Percentiles rank a stretch among this genome's conserved stretches.
Conservation (phyloP, 179 eudicot genomes). For the Carnegiea gigantea region DNA sequence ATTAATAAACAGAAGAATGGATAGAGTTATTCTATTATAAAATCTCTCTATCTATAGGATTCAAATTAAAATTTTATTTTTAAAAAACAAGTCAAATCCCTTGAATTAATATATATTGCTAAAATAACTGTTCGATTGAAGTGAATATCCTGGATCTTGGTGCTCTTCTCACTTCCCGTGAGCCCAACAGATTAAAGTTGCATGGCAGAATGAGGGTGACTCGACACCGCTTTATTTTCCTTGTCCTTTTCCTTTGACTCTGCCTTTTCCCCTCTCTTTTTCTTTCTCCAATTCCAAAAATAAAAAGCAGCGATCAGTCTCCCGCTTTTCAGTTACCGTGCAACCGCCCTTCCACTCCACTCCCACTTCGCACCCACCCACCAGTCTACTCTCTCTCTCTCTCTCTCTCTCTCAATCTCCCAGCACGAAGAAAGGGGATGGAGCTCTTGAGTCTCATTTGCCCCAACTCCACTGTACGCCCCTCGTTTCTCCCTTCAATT, state of each 20-base stretch:
- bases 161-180: no score
- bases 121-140: no score
- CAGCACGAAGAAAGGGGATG: slow-evolving; percentile 18
- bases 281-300: background rate
- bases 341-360: slow-evolving; percentile 4
- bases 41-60: no score
- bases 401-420: background rate
- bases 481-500: background rate
- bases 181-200: background rate
- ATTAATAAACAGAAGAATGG: no score
- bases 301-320: background rate
- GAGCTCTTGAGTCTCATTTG: slow-evolving; percentile 43
- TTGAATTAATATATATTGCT: no score
- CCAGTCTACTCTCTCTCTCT: background rate
- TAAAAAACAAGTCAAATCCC: no score
- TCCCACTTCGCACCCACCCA: background rate
- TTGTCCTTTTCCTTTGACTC: background rate
- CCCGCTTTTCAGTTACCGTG: slow-evolving; percentile 9
- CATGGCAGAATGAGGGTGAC: background rate
- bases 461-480: slow-evolving; percentile 57
- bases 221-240: background rate
- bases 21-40: no score
- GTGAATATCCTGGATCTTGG: no score
- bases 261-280: background rate
- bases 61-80: no score